A percentile compares a stretch with the other conserved stretches of the same genome.
phyloP scores from a whole-genome alignment of 2,329 filamentous ascomycete species.

The Talaromyces sp. region DNA sequence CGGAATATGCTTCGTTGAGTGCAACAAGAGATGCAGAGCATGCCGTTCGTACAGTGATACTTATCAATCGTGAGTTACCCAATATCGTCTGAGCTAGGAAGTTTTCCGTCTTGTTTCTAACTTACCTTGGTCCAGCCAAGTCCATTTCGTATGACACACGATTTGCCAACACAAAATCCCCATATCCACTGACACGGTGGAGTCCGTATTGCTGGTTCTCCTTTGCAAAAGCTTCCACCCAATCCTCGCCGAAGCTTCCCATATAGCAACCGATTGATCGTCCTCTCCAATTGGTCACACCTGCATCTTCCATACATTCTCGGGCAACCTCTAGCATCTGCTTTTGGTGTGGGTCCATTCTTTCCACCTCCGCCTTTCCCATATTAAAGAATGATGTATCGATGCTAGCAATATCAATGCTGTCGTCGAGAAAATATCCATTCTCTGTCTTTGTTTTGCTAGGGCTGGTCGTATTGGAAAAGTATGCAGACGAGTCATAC shows the following conservation, averaged over 20 bases:
- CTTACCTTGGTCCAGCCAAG: slow-evolving; percentile 26
- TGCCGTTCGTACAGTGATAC: slow-evolving; percentile 33
- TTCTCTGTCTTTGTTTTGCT: slow-evolving; percentile 11
- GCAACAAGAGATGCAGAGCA: slow-evolving; percentile 38
- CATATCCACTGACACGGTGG: slow-evolving; percentile 18
- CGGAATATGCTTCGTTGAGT: slow-evolving; percentile 32
- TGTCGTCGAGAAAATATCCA: slow-evolving; percentile 36
- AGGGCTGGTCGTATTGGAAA: slow-evolving; percentile 19
- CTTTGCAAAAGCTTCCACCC: slow-evolving; percentile 24
- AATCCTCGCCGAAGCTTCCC: slow-evolving; percentile 31
- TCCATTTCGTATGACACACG: slow-evolving; percentile 30
- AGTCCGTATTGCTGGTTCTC: slow-evolving; percentile 22
- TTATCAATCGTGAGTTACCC: neutral
- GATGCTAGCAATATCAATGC: slow-evolving; percentile 13
- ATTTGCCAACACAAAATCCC: slow-evolving; percentile 28
- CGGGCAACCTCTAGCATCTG: slow-evolving; percentile 35
- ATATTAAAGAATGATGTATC: slow-evolving; percentile 3
- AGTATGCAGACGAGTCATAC: slow-evolving; percentile 29
- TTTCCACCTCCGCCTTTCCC: neutral
- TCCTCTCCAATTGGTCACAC: slow-evolving; percentile 34
- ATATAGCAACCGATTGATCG: slow-evolving; percentile 33
- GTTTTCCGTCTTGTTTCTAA: neutral
- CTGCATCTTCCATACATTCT: slow-evolving; percentile 38
- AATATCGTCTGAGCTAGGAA: neutral
- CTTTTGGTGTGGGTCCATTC: slow-evolving; percentile 37